Evolutionary conservation across 805 yeast species (phyloP), one percentile per base, ranked within the genome.

Genomic region (Lipomyces mesembrius): DNA sequence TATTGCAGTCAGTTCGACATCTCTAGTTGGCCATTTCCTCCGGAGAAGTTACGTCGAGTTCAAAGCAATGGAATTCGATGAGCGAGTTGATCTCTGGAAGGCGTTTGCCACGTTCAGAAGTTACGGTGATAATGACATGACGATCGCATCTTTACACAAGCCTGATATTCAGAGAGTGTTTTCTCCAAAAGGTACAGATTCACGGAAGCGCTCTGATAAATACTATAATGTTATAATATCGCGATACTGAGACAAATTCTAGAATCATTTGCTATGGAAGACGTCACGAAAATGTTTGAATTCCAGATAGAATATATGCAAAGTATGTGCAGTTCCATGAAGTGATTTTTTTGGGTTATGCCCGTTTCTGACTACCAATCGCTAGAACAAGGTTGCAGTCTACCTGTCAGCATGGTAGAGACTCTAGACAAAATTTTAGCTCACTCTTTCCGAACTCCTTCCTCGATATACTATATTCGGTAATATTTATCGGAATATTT

Each of bases 401-500:
- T 66, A 20, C 49, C 62, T 8, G 17, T 14, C 17, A 46, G 52
- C 8, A 60, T 62, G 61, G 32, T 59, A 6, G 52, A 35, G 37
- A 52, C 49, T 14, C 53, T 71, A 12, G 88, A 91, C 39, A 86
- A 73, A 12, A 85, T 81, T 6, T 76, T 76, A 8, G 76, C 74
- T 56, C 85, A 75, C 1, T 83, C 89, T 88, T 70, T 82, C 84
- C 57, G 84, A 74, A 76, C 88, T 79, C 39, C 82, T 71, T 66
- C 87, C 85, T 2, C 60, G 34, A 56, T 58, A 17, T 68, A 67
- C 52, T 69, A 69, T 54, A 62, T 69, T 27, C 34, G 39, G 55
- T 68, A 60, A 34, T n/a, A 14, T 14, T 11, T 7, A 11, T 14
- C 17, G 11, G 6, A 22, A n/a, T 35, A 11, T 46, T 12, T 9